Base-by-base conservation (phyloP, 2,329 filamentous ascomycete genomes). In the Scedosporium dehoogii region DNA sequence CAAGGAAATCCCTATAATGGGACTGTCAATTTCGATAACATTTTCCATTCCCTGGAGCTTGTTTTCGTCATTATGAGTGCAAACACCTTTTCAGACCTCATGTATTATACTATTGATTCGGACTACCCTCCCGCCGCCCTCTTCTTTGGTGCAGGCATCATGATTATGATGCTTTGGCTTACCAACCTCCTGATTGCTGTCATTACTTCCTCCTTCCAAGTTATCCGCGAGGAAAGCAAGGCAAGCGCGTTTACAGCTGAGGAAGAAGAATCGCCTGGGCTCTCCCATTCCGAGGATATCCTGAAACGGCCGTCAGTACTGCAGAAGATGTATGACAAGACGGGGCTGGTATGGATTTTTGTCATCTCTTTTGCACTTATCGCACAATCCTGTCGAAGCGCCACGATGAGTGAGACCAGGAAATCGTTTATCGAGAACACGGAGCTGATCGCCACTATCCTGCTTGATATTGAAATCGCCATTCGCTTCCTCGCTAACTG, bases 41-140 rank as follows among this genome's bases (percentile, higher is more conserved):
- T 99, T 48, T 76, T 91, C 33, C 87, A 97, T 66, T 97, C 92
- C 0, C 77, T 97, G 60, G 92, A 99, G 75, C 79, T 97, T 63
- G 92, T 99, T 2, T 99, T 99, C 71, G 91, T 99, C 60, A 88
- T 99, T 71, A 99, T 99, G 91, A 96, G 91, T 69, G 93, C 92
- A 58, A 99, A 99, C 72, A 99, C 94, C 0, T 99, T 96, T 74
- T 89, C 91, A 1, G 91, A 97, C 73, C 78, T 97, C 61, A 91
- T 99, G 80, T 99, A 99, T 74, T 90, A 91, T 68, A 92, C 93
- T 4, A 92, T 90, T 61, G 86, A 96, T 70, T 96, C 91, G 27
- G 94, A 99, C 72, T 97, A 96, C 69, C 82, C 96, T 6, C 84
- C 90, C 16, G 86, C 92, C 3, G 91, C 92, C 1, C 78, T 97